Base-by-base conservation (phyloP, 1,139 yeast genomes). In the Saccharomycopsis crataegensis region DNA sequence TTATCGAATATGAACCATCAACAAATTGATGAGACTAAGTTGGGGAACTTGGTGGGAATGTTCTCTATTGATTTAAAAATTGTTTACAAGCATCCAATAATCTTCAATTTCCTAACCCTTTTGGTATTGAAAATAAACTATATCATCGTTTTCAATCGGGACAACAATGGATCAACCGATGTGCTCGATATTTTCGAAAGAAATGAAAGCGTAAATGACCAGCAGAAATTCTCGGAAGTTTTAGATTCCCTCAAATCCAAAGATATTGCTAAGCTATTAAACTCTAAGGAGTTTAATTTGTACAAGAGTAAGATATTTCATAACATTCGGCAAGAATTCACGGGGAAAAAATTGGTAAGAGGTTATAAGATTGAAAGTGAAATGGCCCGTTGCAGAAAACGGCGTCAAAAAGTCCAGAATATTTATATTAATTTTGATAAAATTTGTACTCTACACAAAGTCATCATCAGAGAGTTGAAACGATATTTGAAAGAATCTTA, bases 281-380 rank as follows among this genome's bases (percentile, higher is more conserved):
- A 45, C 6, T 22, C 46, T 3, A 33, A 31, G 8, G 42, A 46
- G 8, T 51, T 52, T 41, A 31, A 22, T 36, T 8, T 14, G 17
- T 40, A 22, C 12, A 52, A 43, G 45, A 45, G 53, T 36, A 45
- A 48, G 33, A 8, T 48, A 31, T 49, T 52, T 38, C 55, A 52
- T 28, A 44, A 41, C 8, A 37, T 52, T 34, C 34, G 55, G 12
- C 53, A 52, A 7, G 50, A 40, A n/a, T 46, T 51, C 32, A 46
- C 17, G 3, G 17, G 46, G n/a, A 37, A 22, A 28, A n/a, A 16
- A 6, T 33, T 51, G 7, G 14, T 51, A 8, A 46, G 31, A 46
- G 46, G 49, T 16, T 51, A 32, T 31, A 45, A 32, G 11, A 45
- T 32, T 31, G 22, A 31, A 32, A 14, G 33, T 12, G n/a, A 8